phyloP scores from a whole-genome alignment of 2,329 filamentous ascomycete species.

The Elsinoe batatas region DNA sequence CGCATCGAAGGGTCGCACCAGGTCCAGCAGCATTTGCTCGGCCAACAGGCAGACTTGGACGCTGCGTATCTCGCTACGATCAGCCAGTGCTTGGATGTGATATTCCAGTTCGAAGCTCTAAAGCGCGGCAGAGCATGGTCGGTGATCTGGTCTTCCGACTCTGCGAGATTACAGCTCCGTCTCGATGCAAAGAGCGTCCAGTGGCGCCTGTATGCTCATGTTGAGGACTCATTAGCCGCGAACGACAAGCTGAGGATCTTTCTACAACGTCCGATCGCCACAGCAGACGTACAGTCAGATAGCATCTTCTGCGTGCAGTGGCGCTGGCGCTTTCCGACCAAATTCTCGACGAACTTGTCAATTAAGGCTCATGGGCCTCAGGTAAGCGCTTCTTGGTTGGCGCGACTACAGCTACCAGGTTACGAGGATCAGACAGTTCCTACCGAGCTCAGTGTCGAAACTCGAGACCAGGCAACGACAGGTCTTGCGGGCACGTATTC shows the following conservation, averaged over 20 bases:
- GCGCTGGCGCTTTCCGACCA: conserved; percentile 36
- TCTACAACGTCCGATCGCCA: conserved; percentile 23
- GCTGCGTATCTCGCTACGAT: too few species aligned
- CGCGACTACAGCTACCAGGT: conserved; percentile 28
- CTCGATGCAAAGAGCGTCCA: conserved; percentile 16
- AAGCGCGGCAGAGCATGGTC: conserved; percentile 31
- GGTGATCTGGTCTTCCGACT: conserved; percentile 30
- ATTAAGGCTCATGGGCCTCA: conserved; percentile 20
- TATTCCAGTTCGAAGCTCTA: conserved; percentile 28
- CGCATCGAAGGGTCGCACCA: conserved; percentile 24
- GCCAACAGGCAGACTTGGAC: too few species aligned
- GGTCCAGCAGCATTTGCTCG: too few species aligned
- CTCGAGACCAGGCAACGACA: conserved; percentile 18
- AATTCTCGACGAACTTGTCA: conserved; percentile 13
- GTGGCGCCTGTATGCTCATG: conserved; percentile 25
- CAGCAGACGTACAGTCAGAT: conserved; percentile 11
- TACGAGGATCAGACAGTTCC: conserved; percentile 37
- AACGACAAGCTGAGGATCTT: conserved; percentile 19
- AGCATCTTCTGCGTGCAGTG: conserved; percentile 29
- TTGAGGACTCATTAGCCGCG: conserved; percentile 16
- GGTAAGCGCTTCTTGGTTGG: conserved; percentile 29
- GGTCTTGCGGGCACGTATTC: conserved; percentile 43
- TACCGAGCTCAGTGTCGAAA: conserved; percentile 33
- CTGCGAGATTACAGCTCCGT: conserved; percentile 31
- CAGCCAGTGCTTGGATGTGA: conserved; percentile 25